Evolutionary conservation across 257 asterid genomes (phyloP), one percentile per base, ranked within the genome.

Genomic region (Solanum megistacrolobum): DNA sequence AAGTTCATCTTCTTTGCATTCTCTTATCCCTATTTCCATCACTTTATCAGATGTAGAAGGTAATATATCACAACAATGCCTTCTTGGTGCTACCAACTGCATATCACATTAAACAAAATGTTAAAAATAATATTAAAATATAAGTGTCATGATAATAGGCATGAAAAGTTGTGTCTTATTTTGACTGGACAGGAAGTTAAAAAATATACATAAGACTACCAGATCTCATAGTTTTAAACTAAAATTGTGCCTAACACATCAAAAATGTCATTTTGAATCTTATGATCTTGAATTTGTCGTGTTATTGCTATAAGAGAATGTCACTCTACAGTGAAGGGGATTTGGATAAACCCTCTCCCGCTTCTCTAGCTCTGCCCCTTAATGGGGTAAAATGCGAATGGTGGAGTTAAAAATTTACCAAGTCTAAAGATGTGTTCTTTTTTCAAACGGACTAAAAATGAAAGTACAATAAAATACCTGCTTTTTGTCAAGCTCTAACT

Each of bases 401-500:
- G 0, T 4, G 29, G 36, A 34, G 12, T 35, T 34, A 73, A 35
- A 9, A 3, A 20, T 6, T 18, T 20, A 21, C 16, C 11, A 9
- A 9, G 0, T 10, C 6, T 35, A 20, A 34, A 18, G 0, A 20
- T 21, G 0, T 9, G 1, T 35, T 74, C 8, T 10, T 1, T 21
- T 74, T 74, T 74, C 8, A 74, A 73, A 21, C 10, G 5, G 9
- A 74, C 18, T 9, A 35, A 21, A 74, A 74, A 20, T 2, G 1
- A 21, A 35, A 74, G 4, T 31, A 29, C 1, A 5, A 32, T 7
- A 12, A 46, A 10, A 6, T 81, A 95, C 98, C 97, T 93, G 89
- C 41, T 93, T 94, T 46, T 79, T 27, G 83, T 93, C 92, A 10
- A 75, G 71, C 46, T 90, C 90, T 13, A 69, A 86, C 69, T 72